These are phyloP conservation scores for Atkinsonella hypoxylon DNA, from an alignment of 2,329 filamentous ascomycete genomes.

Conservation along the genomic window DNA sequence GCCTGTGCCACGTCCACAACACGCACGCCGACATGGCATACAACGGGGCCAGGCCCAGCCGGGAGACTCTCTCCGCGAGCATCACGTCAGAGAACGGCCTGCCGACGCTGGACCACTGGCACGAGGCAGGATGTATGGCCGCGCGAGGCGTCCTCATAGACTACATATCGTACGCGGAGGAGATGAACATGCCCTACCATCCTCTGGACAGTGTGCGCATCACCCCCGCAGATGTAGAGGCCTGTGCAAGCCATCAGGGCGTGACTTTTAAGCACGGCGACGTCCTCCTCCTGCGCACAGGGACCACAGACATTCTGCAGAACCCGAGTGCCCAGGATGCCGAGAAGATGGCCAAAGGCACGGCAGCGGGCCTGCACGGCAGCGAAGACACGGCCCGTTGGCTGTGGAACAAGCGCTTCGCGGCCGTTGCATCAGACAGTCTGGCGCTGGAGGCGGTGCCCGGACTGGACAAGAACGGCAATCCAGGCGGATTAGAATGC, in stretches of 20 bases:
- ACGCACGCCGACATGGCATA: slow-evolving; percentile 32
- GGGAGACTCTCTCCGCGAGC: slow-evolving; percentile 17
- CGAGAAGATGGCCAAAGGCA: slow-evolving; percentile 18
- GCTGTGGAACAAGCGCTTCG: slow-evolving; percentile 59
- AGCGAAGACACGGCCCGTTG: slow-evolving; percentile 44
- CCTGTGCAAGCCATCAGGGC: slow-evolving; percentile 46
- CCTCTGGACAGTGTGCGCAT: slow-evolving; percentile 42
- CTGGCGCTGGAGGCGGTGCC: slow-evolving; percentile 54
- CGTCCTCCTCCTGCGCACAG: slow-evolving; percentile 53
- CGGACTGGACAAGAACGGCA: slow-evolving; percentile 31
- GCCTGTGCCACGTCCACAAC: slow-evolving; percentile 35
- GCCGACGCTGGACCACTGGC: slow-evolving; percentile 35
- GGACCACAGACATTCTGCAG: slow-evolving; percentile 47
- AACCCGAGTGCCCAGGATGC: slow-evolving; percentile 25
- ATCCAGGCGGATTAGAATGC: slow-evolving; percentile 17
- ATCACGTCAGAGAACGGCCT: slow-evolving; percentile 16
- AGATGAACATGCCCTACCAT: slow-evolving; percentile 36
- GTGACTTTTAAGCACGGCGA: slow-evolving; percentile 55
- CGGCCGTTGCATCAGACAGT: slow-evolving; percentile 51
- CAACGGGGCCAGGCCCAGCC: slow-evolving; percentile 32
- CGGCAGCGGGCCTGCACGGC: slow-evolving; percentile 30
- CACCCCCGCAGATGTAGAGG: slow-evolving; percentile 40
- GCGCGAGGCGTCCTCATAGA: slow-evolving; percentile 46
- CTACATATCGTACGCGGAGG: slow-evolving; percentile 36
- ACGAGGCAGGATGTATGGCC: slow-evolving; percentile 37